Base-by-base conservation (phyloP, 768 basidiomycete species). In the Lactarius deliciosus region DNA sequence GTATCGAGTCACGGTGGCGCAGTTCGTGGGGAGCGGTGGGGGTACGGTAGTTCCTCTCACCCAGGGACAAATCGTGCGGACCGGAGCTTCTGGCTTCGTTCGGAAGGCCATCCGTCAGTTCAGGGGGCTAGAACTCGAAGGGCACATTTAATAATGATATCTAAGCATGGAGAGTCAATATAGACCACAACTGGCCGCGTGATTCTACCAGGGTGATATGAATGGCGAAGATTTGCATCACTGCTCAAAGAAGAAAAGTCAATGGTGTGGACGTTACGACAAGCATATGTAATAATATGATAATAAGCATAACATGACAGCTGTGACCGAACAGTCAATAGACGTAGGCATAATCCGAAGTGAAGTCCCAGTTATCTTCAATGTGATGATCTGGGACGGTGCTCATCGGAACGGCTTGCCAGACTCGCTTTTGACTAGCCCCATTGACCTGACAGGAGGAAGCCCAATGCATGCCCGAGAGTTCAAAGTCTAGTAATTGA, bases 401-500 rank as follows among this genome's bases (percentile, higher is more conserved):
- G 36, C 0, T 53, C 28, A 70, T 69, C 22, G 70, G 68, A 22
- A 61, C 62, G 16, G 69, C 67, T 36, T 68, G 69, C 69, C 69
- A 70, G 13, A 70, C 63, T 22, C 68, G 69, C 60, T 53, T 70
- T 68, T 43, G 38, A 16, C 63, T 64, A 10, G 58, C 50, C 5
- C 64, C 69, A 38, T 63, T 69, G 15, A 64, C 34, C 38, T 68
- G 67, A 28, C 34, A 70, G 40, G 68, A 69, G 36, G 70, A 70
- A 47, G 64, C 81, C 89, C 90, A 92, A 69, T 87, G 88, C 77
- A 91, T 85, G 40, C 90, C 91, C 57, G 83, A 87, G 34, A 92
- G 83, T 73, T 91, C 90, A 72, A 90, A 90, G 56, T 84, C 83
- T 68, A 82, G 78, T 41, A 92, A 81, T 63, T 83, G 77, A n/a